Percentiles rank a stretch among this genome's conserved stretches.
Evolutionary conservation across 306 rosid species (phyloP).

Genomic region (Ochetophila trinervis): DNA sequence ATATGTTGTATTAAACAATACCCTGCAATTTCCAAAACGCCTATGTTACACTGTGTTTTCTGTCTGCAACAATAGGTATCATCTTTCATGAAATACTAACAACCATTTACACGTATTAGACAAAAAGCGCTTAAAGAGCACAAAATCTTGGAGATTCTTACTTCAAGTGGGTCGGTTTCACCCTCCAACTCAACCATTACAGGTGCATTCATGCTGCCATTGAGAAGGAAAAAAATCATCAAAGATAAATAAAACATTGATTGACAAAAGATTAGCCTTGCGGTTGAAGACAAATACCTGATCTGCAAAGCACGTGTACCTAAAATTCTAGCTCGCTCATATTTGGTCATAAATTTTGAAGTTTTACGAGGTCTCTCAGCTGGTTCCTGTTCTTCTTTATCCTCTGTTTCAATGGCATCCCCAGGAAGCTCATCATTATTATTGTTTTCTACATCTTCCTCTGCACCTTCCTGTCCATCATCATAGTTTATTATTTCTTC

Average conservation of each 20-base stretch:
- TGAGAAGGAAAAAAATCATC: conserved; percentile 11
- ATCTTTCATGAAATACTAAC: too few species aligned
- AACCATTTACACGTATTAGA: too few species aligned
- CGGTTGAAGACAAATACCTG: conserved; percentile 43
- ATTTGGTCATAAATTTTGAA: conserved; percentile 85
- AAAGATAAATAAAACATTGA: conserved; percentile 1
- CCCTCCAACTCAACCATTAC: conserved; percentile 97
- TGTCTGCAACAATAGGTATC: too few species aligned
- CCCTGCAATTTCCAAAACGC: too few species aligned
- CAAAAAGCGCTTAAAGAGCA: background rate
- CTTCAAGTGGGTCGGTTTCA: conserved; percentile 96
- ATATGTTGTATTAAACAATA: too few species aligned
- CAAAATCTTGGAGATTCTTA: conserved; percentile 19
- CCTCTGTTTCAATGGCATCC: conserved; percentile 61
- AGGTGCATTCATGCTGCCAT: conserved; percentile 93
- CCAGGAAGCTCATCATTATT: conserved; percentile 56
- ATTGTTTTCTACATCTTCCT: conserved; percentile 66
- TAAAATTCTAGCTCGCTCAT: conserved; percentile 88
- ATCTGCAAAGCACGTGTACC: conserved; percentile 97
- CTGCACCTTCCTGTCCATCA: conserved; percentile 75
- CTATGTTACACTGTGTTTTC: too few species aligned
- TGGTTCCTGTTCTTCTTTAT: conserved; percentile 45
- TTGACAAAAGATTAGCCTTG: background rate
- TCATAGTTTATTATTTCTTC: conserved; percentile 4
- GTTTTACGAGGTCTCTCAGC: conserved; percentile 68